Evolutionary conservation across 108 stramenopile genomes (phyloP), one percentile per base, ranked within the genome.

Genomic region (Cyclotella distinguenda): DNA sequence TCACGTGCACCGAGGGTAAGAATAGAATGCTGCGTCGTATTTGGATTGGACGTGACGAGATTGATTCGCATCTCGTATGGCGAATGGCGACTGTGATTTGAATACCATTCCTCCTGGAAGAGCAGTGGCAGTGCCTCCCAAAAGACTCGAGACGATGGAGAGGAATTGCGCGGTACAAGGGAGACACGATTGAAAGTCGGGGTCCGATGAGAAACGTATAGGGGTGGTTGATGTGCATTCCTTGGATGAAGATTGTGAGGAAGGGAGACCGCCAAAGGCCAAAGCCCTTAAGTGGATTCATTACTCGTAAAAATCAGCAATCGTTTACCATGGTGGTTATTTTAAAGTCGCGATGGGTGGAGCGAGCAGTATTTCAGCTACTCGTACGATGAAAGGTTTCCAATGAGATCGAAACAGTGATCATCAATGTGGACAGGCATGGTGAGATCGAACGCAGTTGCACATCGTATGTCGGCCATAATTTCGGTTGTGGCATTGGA

Each of bases 21-120:
- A 89, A 89, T 74, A 78, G 90, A 31, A 86, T 87, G 60, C 77
- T 92, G 48, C 85, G 90, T 32, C 86, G 86, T 9, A 82, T 86
- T 9, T 66, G 90, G 90, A 11, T 61, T 91, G 22, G 83, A 83
- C 31, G 90, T 89, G 13, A 88, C 84, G 1, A 65, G 90, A 33
- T 53, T 92, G 55, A 86, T 92, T 54, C 85, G 90, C 10, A 84
- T 86, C 48, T 60, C 68, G 0, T 88, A 76, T 55, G 90, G 87
- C n/a, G n/a, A n/a, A n/a, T n/a, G n/a, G n/a, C 3, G 90, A 92
- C 52, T 92, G 87, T 63, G 69, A 82, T 13, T 65, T 92, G 30
- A 78, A 88, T 26, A 86, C 86, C n/a, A 88, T 92, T 43, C 90
- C 90, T 12, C 81, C 87, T 0, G 90, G 90, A 0, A 81, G 71